Conservation (phyloP, 2,329 filamentous ascomycete species). For the Chrysoporthe cubensis region DNA sequence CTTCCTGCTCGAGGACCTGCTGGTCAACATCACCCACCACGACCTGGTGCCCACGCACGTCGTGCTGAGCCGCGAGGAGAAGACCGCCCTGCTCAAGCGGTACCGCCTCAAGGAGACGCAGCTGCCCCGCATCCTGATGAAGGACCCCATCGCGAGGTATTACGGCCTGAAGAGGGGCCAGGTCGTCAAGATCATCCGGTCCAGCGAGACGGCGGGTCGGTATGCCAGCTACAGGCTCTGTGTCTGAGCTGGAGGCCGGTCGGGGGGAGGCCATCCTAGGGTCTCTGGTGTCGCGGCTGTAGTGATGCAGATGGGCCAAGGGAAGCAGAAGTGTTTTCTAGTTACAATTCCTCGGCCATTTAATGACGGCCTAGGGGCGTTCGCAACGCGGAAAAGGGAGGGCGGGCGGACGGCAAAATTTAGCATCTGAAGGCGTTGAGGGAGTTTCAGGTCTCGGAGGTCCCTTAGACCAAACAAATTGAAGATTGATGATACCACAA, state of each 20-base stretch:
- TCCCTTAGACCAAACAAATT: neutral
- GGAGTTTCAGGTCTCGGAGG: constrained; percentile 2
- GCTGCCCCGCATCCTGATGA: constrained; percentile 86
- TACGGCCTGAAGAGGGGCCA: constrained; percentile 87
- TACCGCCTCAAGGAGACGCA: constrained; percentile 98
- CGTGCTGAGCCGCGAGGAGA: constrained; percentile 87
- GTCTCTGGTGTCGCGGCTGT: neutral
- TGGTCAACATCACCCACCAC: constrained; percentile 98
- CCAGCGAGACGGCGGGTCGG: constrained; percentile 90
- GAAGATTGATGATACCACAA: constrained; percentile 12
- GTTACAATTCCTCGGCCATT: constrained; percentile 5
- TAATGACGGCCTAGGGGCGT: constrained; percentile 15
- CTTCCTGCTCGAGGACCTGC: constrained; percentile 92
- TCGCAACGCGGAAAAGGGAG: constrained; percentile 16
- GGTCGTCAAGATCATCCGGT: constrained; percentile 97
- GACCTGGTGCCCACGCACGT: constrained; percentile 95
- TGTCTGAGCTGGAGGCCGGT: constrained; percentile 49
- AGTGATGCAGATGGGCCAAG: neutral
- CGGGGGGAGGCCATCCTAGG: neutral
- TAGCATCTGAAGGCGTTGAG: constrained; percentile 5
- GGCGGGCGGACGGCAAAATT: neutral
- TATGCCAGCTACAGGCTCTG: constrained; percentile 91
- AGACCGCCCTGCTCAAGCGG: constrained; percentile 79
- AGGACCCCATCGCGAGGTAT: constrained; percentile 92
- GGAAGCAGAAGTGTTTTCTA: constrained; percentile 1